These are phyloP conservation scores for Xylariaceae sp. DNA, from an alignment of 2,329 filamentous ascomycete species.

Conservation along the genomic window DNA sequence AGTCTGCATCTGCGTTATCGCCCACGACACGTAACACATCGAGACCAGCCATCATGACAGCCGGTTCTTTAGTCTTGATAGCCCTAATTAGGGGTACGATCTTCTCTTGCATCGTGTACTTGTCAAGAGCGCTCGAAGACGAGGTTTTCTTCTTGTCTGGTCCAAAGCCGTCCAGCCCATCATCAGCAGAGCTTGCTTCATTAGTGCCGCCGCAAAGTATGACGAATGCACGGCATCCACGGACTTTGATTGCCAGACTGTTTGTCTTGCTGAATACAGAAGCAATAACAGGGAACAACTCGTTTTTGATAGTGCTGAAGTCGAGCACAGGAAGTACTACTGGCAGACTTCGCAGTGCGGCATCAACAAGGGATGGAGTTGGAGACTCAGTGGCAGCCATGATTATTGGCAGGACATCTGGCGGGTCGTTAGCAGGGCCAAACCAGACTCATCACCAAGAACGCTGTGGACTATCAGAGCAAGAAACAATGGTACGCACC, in stretches of 20 bases:
- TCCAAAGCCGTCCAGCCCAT: conserved; percentile 73
- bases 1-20: conserved; percentile 78
- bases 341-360: conserved; percentile 74
- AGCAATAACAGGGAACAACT: conserved; percentile 90
- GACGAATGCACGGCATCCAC: conserved; percentile 84
- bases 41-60: conserved; percentile 92
- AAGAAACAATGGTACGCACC: conserved; percentile 44
- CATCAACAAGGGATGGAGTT: conserved; percentile 86
- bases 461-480: background rate
- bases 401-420: conserved; percentile 85
- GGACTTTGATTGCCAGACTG: conserved; percentile 91
- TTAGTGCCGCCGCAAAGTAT: conserved; percentile 79
- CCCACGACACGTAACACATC: conserved; percentile 83
- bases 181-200: conserved; percentile 50
- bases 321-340: conserved; percentile 84
- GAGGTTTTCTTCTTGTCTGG: conserved; percentile 58
- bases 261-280: conserved; percentile 88
- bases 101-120: conserved; percentile 98
- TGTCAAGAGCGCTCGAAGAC: conserved; percentile 81
- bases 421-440: background rate
- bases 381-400: conserved; percentile 81
- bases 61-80: conserved; percentile 97
- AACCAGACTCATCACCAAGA: background rate
- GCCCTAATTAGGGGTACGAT: conserved; percentile 84
- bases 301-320: conserved; percentile 95